Percentiles rank a stretch among this genome's conserved stretches.
Evolutionary conservation across 495 filamentous ascomycete species (phyloP).

Genomic region (Rostrohypoxylon terebratum): DNA sequence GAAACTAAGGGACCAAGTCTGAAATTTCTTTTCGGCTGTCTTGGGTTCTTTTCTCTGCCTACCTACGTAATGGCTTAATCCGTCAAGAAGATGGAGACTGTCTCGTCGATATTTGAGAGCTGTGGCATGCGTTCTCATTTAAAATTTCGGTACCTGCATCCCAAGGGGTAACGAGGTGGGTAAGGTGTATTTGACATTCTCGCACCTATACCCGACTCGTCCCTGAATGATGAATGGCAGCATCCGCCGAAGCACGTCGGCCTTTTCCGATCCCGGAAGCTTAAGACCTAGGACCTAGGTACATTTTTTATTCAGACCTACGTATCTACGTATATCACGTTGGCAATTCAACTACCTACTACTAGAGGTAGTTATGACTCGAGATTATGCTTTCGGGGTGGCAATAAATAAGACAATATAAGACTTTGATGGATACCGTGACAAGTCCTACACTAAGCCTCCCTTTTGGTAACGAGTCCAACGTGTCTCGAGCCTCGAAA

Average conservation of each 20-base stretch:
- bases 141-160: conserved; percentile 43
- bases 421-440: background rate
- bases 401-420: background rate
- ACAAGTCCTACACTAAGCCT: background rate
- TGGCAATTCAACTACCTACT: background rate
- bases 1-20: conserved; percentile 5
- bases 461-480: background rate
- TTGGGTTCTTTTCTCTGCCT: background rate
- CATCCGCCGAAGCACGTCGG: conserved; percentile 9
- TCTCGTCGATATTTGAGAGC: background rate
- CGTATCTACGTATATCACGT: background rate
- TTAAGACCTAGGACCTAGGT: too few species aligned
- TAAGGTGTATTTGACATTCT: conserved; percentile 25
- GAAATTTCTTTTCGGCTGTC: conserved; percentile 3
- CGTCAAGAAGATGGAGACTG: conserved; percentile 14
- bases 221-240: background rate
- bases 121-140: conserved; percentile 9
- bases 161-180: conserved; percentile 17
- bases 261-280: conserved; percentile 28
- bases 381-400: background rate
- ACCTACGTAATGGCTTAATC: background rate
- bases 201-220: background rate
- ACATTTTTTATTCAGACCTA: conserved; percentile 9
- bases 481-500: conserved; percentile 14
- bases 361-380: background rate